phyloP scores from a whole-genome alignment of 495 filamentous ascomycete genomes.

The Trichoderma gamsii region DNA sequence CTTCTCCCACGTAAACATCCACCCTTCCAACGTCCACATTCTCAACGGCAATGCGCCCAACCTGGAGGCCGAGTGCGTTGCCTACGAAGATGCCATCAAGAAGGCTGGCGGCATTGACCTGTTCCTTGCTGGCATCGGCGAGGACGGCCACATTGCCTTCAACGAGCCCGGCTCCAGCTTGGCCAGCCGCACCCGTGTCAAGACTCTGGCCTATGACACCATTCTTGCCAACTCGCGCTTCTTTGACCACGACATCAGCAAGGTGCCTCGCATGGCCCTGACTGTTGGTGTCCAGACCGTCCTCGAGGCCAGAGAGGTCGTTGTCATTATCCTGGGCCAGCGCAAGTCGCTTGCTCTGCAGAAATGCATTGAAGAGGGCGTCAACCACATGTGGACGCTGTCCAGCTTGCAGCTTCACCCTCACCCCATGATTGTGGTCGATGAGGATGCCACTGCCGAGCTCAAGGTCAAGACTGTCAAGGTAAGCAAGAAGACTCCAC shows the following conservation, averaged over 20 bases:
- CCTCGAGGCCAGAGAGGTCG: constrained; percentile 73
- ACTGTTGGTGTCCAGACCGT: constrained; percentile 87
- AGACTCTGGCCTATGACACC: constrained; percentile 82
- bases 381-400: constrained; percentile 88
- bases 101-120: constrained; percentile 73
- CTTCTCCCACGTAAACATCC: constrained; percentile 81
- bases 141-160: constrained; percentile 85
- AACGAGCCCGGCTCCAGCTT: constrained; percentile 83
- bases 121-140: constrained; percentile 78
- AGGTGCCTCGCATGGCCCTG: constrained; percentile 76
- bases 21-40: constrained; percentile 74
- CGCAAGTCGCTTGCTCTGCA: constrained; percentile 78
- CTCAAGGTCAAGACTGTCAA: constrained; percentile 83
- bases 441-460: constrained; percentile 79
- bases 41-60: constrained; percentile 76
- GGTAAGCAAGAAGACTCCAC: constrained; percentile 30
- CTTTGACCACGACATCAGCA: constrained; percentile 64
- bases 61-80: constrained; percentile 67
- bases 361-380: constrained; percentile 71
- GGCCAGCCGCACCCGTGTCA: constrained; percentile 71
- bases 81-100: constrained; percentile 74
- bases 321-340: constrained; percentile 73
- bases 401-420: constrained; percentile 74
- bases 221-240: constrained; percentile 81
- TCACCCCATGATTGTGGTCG: constrained; percentile 73